These are phyloP conservation scores for Melanogaster broomeanus DNA, from an alignment of 768 basidiomycete species.

Conservation along the genomic window DNA sequence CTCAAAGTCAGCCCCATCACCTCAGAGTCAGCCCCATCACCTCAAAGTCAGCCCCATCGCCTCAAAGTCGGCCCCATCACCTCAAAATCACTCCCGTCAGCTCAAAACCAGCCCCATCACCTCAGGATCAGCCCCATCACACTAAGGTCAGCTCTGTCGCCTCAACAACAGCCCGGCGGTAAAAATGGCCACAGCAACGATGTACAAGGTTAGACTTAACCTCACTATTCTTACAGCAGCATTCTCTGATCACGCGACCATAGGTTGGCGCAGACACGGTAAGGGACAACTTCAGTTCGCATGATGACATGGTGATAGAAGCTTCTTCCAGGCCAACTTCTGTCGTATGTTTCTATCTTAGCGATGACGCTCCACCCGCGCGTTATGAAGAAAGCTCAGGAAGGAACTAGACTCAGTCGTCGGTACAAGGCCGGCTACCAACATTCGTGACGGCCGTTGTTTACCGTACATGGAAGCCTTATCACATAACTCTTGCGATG, in stretches of 20 bases:
- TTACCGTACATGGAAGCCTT: conserved; percentile 31
- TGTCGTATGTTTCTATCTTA: conserved; percentile 16
- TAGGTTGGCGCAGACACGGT: conserved; percentile 30
- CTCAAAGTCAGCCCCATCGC: no score
- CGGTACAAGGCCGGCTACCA: conserved; percentile 21
- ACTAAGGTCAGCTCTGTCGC: no score
- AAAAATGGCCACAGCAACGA: conserved; percentile 15
- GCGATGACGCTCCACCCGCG: conserved; percentile 31
- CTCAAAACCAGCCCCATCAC: no score
- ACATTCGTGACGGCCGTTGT: conserved; percentile 23
- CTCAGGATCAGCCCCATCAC: no score
- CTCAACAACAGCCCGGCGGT: no score
- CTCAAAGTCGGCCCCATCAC: no score
- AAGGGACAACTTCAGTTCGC: conserved; percentile 14
- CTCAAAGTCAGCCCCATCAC: no score
- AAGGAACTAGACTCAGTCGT: conserved; percentile 29
- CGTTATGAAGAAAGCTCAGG: conserved; percentile 26
- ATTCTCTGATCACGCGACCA: background rate
- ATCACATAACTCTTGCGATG: conserved; percentile 23
- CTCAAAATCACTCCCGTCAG: no score
- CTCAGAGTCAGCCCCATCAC: no score
- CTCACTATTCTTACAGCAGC: background rate
- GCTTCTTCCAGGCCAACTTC: conserved; percentile 13
- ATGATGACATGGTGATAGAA: background rate
- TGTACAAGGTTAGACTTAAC: conserved; percentile 10